These are phyloP conservation scores for Tetrapisispora nanseiensis DNA, from an alignment of 805 yeast genomes.

Conservation along the genomic window DNA sequence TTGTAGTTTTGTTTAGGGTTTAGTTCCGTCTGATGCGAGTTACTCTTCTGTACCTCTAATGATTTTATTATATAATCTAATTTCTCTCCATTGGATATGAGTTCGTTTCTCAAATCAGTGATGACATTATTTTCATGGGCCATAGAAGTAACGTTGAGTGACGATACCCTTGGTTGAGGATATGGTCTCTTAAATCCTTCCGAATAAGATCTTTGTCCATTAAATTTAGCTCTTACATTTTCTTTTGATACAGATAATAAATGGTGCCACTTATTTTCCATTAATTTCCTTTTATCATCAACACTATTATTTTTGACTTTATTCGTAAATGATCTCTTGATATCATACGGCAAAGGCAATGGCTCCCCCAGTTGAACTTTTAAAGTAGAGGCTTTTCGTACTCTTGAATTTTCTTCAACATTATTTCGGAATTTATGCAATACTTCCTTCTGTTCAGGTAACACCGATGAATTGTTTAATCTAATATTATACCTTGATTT, in stretches of 20 bases:
- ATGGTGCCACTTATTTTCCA: constrained; percentile 10
- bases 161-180: not conserved
- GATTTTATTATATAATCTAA: constrained; percentile 20
- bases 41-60: constrained; percentile 2
- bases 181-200: not conserved
- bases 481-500: constrained; percentile 16
- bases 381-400: constrained; percentile 1
- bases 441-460: not conserved
- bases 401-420: not conserved
- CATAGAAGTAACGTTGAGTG: not conserved
- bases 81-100: constrained; percentile 15
- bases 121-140: not conserved
- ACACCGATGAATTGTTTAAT: not conserved
- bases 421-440: not conserved
- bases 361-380: constrained; percentile 30
- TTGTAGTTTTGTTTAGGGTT: not conserved
- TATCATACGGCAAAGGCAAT: constrained; percentile 30
- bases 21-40: not conserved
- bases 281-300: constrained; percentile 9
- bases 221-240: not conserved
- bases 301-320: constrained; percentile 3
- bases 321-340: not conserved
- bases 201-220: not conserved
- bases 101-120: constrained; percentile 12
- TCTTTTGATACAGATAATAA: not conserved